Percentiles rank a stretch among this genome's conserved stretches.
Conservation (phyloP, 169 alveolate species). For the Toxoplasma gondii region DNA sequence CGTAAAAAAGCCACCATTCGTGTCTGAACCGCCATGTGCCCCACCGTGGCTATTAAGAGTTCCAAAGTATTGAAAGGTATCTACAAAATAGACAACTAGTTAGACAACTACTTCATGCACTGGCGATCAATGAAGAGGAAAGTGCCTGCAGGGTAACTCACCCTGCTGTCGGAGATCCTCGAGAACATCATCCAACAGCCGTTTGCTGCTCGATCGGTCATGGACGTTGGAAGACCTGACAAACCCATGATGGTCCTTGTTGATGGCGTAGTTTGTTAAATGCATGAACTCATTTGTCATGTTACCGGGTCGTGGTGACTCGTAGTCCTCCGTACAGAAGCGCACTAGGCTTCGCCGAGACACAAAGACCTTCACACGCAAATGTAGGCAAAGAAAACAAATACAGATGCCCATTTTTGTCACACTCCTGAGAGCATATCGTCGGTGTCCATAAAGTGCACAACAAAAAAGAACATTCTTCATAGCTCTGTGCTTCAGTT, state of each 20-base stretch:
- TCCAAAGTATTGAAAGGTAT: too few relatives aligned
- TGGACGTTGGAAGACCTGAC: slow-evolving; percentile 75
- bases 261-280: slow-evolving; percentile 90
- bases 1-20: too few relatives aligned
- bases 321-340: slow-evolving; percentile 86
- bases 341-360: slow-evolving; percentile 89
- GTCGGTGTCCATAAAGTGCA: not conserved
- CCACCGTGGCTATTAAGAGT: too few relatives aligned
- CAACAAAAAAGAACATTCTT: not conserved
- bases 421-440: not conserved
- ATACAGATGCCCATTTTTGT: too few relatives aligned
- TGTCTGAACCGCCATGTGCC: too few relatives aligned
- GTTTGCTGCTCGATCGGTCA: slow-evolving; percentile 85
- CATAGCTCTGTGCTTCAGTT: too few relatives aligned
- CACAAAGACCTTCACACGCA: slow-evolving; percentile 81
- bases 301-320: slow-evolving; percentile 78
- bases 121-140: too few relatives aligned
- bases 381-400: not conserved
- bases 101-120: too few relatives aligned
- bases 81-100: too few relatives aligned
- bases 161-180: slow-evolving; percentile 55
- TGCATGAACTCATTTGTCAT: slow-evolving; percentile 82
- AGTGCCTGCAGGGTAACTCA: not conserved
- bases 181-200: slow-evolving; percentile 75
- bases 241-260: slow-evolving; percentile 81